Conservation (phyloP, 2,329 filamentous ascomycete genomes). For the Daldinia sp. region DNA sequence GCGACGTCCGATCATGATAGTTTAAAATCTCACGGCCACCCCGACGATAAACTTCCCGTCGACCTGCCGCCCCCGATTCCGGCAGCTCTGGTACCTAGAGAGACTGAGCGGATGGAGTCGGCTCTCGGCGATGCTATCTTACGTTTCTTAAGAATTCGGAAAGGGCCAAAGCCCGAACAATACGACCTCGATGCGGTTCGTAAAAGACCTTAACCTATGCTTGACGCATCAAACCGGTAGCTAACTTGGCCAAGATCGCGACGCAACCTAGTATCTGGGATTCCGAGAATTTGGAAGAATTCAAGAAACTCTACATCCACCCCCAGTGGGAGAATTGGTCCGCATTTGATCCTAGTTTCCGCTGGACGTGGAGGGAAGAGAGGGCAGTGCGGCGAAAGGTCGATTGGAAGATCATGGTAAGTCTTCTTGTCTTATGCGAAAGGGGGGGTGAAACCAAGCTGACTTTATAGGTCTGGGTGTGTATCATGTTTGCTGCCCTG, state of each 20-base stretch:
- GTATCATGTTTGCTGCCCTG: slow-evolving; percentile 46
- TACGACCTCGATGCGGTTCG: slow-evolving; percentile 51
- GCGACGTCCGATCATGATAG: slow-evolving; percentile 35
- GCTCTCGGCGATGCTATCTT: slow-evolving; percentile 52
- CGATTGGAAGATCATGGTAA: slow-evolving; percentile 56
- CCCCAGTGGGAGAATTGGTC: slow-evolving; percentile 54
- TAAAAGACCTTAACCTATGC: not conserved
- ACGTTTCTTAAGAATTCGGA: slow-evolving; percentile 52
- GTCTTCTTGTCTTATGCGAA: not conserved
- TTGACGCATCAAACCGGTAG: not conserved
- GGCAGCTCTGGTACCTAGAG: slow-evolving; percentile 46
- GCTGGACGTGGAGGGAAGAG: slow-evolving; percentile 55
- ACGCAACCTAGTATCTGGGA: slow-evolving; percentile 56
- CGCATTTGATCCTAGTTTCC: slow-evolving; percentile 52
- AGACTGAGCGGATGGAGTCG: slow-evolving; percentile 50
- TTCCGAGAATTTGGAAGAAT: slow-evolving; percentile 53
- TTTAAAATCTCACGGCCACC: slow-evolving; percentile 24
- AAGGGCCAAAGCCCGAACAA: slow-evolving; percentile 45
- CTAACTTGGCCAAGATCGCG: slow-evolving; percentile 48
- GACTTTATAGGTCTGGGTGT: slow-evolving; percentile 48
- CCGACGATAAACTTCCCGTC: slow-evolving; percentile 24
- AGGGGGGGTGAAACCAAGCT: not conserved
- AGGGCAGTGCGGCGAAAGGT: slow-evolving; percentile 51
- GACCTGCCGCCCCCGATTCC: slow-evolving; percentile 27
- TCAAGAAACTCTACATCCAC: slow-evolving; percentile 53